A percentile compares a stretch with the other conserved stretches of the same genome.
These are phyloP conservation scores for Aaosphaeria pasadenensis DNA, from an alignment of 2,329 filamentous ascomycete species.

Conservation along the genomic window DNA sequence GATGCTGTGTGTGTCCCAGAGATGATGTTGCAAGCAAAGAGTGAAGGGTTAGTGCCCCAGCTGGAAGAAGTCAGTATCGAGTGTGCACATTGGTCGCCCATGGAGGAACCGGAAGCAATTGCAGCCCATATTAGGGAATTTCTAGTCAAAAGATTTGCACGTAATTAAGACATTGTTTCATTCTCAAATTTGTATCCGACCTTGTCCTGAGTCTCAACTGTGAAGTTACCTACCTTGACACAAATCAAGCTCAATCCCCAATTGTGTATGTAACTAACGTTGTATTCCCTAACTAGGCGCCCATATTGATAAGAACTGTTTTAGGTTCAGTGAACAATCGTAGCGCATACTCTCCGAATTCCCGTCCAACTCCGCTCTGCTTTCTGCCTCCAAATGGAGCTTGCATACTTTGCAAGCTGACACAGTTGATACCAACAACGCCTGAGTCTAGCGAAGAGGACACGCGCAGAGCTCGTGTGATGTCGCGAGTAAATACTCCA, in stretches of 20 bases:
- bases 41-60: not conserved
- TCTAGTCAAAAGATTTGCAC: not conserved
- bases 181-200: too few species aligned
- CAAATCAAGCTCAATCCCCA: too few species aligned
- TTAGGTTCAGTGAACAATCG: constrained; percentile 25
- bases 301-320: constrained; percentile 12
- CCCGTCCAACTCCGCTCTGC: constrained; percentile 24
- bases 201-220: too few species aligned
- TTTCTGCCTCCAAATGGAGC: constrained; percentile 31
- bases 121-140: not conserved
- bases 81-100: constrained; percentile 34
- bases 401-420: constrained; percentile 30
- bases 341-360: constrained; percentile 23
- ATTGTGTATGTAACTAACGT: too few species aligned
- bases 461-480: constrained; percentile 18
- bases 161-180: too few species aligned
- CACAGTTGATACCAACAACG: constrained; percentile 16
- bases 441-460: constrained; percentile 23
- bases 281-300: not conserved
- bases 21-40: not conserved
- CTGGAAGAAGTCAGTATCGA: constrained; percentile 23
- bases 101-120: constrained; percentile 34
- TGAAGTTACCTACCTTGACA: too few species aligned
- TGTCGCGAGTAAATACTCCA: constrained; percentile 14
- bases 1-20: not conserved